Evolutionary conservation across 257 asterid species (phyloP), one percentile per base, ranked within the genome.

Genomic region (Solanum sitiens): DNA sequence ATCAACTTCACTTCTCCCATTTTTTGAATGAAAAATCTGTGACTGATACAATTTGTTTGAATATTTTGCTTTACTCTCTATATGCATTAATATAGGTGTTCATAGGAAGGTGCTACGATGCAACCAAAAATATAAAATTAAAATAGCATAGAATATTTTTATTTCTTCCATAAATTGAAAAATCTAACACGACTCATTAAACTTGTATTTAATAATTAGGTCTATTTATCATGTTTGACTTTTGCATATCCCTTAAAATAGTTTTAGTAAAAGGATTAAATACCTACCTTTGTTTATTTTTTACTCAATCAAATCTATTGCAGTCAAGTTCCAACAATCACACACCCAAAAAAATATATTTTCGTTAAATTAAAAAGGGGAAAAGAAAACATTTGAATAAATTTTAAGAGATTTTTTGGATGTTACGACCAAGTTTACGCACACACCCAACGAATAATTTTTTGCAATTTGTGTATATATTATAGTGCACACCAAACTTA

Each of bases 1-100:
- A 92, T 39, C 61, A 92, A 30, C 91, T 93, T 93, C 88, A 89
- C 90, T 88, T 87, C 89, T 53, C 86, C 88, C 75, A 59, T 83
- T 83, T 13, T 44, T 50, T n/a, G 11, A 23, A 5, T 23, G 35
- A 16, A 75, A 11, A 75, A 39, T 75, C 59, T 39, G 21, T 39
- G 33, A 40, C 56, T 75, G 12, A 39, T 75, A 11, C 21, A 75
- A 75, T 75, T 75, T 76, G 61, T 76, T 76, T 76, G 83, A 40
- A 11, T 18, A n/a, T 40, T 23, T 32, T 76, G 53, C 83, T 74
- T n/a, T 37, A 37, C 47, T 39, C 83, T 37, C 21, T 1, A 76
- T 23, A 76, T 40, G 23, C 12, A 76, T 40, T 76, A 15, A 75
- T 75, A 6, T 75, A 47, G 20, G 21, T 10, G 11, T 40, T 40